Evolutionary conservation across 768 basidiomycete species (phyloP), one percentile per base, ranked within the genome.

Genomic region (Cyathus striatus): DNA sequence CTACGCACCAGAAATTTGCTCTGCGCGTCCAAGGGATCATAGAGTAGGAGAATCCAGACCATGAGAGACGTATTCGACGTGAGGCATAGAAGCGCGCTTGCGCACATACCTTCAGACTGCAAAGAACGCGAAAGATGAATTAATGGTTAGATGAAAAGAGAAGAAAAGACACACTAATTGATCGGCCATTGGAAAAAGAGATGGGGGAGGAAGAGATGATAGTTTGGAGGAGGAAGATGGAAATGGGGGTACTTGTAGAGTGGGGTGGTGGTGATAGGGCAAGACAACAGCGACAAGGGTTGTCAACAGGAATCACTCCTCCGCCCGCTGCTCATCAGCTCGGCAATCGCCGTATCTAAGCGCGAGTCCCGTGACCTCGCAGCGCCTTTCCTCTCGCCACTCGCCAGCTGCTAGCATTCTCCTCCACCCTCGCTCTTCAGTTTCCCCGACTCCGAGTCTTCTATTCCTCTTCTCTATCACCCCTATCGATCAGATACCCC

Each of bases 1-100:
- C 10, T 16, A 65, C 81, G 36, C 58, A 90, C 91, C 91, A 57
- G 90, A 80, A 56, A 94, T 90, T 76, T 93, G 90, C 63, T 94
- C 91, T 95, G 60, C 34, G 14, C n/a, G 23, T 18, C 22, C 10
- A 44, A 24, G 20, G n/a, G 24, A 39, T 25, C 13, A 18, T 27
- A 42, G 27, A 27, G 6, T 6, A 13, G 24, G 10, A 20, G 27
- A 33, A 14, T 6, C 24, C 26, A 26, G 12, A 42, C n/a, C n/a
- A n/a, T n/a, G n/a, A n/a, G n/a, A n/a, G n/a, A n/a, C n/a, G n/a
- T n/a, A n/a, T n/a, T n/a, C n/a, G n/a, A n/a, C n/a, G n/a, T n/a
- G n/a, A n/a, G n/a, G n/a, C n/a, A n/a, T n/a, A n/a, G n/a, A n/a
- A n/a, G n/a, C n/a, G n/a, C n/a, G n/a, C n/a, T n/a, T n/a, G n/a